A percentile compares a stretch with the other conserved stretches of the same genome.
Evolutionary conservation across 2,329 filamentous ascomycete genomes (phyloP).

Genomic region (Gliomastix tumulicola): DNA sequence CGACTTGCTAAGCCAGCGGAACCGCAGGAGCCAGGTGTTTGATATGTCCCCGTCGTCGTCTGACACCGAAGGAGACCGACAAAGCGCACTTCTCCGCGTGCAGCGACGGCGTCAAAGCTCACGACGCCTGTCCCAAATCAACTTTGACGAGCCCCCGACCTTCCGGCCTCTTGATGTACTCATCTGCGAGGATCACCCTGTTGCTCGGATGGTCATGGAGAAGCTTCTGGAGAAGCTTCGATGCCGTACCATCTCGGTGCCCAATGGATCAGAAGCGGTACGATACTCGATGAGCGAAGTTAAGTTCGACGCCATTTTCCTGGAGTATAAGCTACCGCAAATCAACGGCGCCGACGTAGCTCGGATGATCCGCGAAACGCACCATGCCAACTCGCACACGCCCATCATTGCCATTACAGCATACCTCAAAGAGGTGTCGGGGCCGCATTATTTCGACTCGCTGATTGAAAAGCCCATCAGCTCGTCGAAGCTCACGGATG

Average conservation of each 20-base stretch:
- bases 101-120: constrained; percentile 93
- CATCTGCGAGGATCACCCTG: constrained; percentile 96
- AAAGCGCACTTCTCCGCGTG: constrained; percentile 83
- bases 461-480: constrained; percentile 96
- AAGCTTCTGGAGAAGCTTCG: constrained; percentile 91
- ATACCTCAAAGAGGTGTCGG: constrained; percentile 94
- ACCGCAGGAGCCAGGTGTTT: constrained; percentile 88
- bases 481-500: constrained; percentile 81
- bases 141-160: constrained; percentile 63
- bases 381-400: constrained; percentile 89
- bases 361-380: constrained; percentile 94
- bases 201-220: constrained; percentile 98
- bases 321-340: constrained; percentile 91
- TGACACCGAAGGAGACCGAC: constrained; percentile 91
- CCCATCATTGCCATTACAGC: constrained; percentile 96
- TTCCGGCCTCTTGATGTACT: constrained; percentile 91
- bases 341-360: constrained; percentile 94
- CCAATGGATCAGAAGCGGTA: constrained; percentile 85
- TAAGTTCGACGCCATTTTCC: constrained; percentile 98
- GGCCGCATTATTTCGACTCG: constrained; percentile 91
- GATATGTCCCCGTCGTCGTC: constrained; percentile 97
- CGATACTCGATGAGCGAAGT: constrained; percentile 94
- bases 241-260: constrained; percentile 87
- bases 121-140: constrained; percentile 87
- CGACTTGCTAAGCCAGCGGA: constrained; percentile 71